A percentile compares a stretch with the other conserved stretches of the same genome.
phyloP scores from a whole-genome alignment of 1,139 yeast genomes.

The Pichia sp. region DNA sequence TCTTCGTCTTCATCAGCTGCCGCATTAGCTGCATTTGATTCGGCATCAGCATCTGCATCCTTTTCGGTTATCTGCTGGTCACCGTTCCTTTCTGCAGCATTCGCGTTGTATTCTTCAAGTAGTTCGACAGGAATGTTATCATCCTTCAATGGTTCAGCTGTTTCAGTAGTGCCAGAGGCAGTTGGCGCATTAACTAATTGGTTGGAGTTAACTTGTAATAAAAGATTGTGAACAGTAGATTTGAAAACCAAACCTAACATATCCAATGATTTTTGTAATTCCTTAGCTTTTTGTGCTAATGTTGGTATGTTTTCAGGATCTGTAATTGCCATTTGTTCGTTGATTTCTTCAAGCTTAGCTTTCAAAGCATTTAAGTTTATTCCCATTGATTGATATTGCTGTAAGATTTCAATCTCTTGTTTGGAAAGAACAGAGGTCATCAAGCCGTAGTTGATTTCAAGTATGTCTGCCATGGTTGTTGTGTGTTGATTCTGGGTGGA shows the following conservation, averaged over 20 bases:
- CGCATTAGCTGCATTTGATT: background rate
- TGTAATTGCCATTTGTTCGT: slow-evolving; percentile 11
- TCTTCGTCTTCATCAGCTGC: slow-evolving; percentile 11
- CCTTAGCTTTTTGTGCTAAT: slow-evolving; percentile 37
- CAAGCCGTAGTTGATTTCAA: slow-evolving; percentile 10
- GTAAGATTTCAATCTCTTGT: slow-evolving; percentile 25
- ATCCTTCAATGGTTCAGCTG: slow-evolving; percentile 10
- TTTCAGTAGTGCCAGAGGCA: slow-evolving; percentile 13
- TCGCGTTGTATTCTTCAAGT: no score
- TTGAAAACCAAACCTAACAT: slow-evolving; percentile 64
- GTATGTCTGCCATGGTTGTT: slow-evolving; percentile 12
- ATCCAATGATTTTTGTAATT: slow-evolving; percentile 61
- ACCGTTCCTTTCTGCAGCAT: background rate
- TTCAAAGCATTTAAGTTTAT: slow-evolving; percentile 36
- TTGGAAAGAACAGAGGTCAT: slow-evolving; percentile 9
- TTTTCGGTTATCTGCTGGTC: background rate
- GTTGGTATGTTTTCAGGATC: slow-evolving; percentile 1
- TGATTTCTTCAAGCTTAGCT: slow-evolving; percentile 22
- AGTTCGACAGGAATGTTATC: no score
- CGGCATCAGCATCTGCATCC: background rate
- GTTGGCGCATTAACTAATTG: slow-evolving; percentile 6
- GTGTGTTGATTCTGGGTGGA: no score
- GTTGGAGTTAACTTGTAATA: slow-evolving; percentile 36
- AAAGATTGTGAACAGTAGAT: slow-evolving; percentile 56
- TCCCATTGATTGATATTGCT: slow-evolving; percentile 49